Evolutionary conservation across 2,329 filamentous ascomycete species (phyloP), one percentile per base, ranked within the genome.

Genomic region (Claviceps sp.): DNA sequence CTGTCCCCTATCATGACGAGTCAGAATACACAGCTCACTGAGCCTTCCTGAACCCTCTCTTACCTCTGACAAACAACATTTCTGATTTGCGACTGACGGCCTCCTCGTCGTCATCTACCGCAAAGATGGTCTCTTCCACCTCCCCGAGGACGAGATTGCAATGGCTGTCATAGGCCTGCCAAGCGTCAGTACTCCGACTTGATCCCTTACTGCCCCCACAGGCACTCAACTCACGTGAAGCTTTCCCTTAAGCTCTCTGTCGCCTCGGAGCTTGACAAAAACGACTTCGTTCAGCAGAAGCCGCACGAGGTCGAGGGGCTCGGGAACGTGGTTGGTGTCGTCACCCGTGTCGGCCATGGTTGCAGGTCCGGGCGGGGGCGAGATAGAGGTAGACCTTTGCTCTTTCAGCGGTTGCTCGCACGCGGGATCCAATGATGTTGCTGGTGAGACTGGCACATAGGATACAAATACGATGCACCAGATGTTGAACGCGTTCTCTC

Each of bases 81-180:
- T 97, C 93, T 44, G 89, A 94, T 68, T 96, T 94, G 71, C 95
- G 95, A 72, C 91, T 95, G 56, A 93, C 82, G 14, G 90, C 95
- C 86, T 95, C 85, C 16, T 94, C 88, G 14, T 94, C 86, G 54
- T 95, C 90, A 54, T 95, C 90, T 4, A 95, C 83, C 37, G 91
- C 77, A 66, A 95, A 98, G 59, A 98, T 89, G 6, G 91, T 97
- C 75, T 98, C 93, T 65, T 96, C 89, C 4, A 97, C 93, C 58
- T 98, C 93, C 51, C 93, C 91, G 5, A 98, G 77, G 5, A 98
- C 88, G 45, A 98, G 71, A 64, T 98, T 98, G 78, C 94, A 98
- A 69, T 98, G 93, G 63, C 88, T 95, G 66, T 98, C 93, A 67
- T 98, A 98, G 52, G 93, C 93, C 93, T 98, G 53, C 29, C 42